Evolutionary conservation across 1,139 yeast species (phyloP).

Genomic region (Taphrina pruni): DNA sequence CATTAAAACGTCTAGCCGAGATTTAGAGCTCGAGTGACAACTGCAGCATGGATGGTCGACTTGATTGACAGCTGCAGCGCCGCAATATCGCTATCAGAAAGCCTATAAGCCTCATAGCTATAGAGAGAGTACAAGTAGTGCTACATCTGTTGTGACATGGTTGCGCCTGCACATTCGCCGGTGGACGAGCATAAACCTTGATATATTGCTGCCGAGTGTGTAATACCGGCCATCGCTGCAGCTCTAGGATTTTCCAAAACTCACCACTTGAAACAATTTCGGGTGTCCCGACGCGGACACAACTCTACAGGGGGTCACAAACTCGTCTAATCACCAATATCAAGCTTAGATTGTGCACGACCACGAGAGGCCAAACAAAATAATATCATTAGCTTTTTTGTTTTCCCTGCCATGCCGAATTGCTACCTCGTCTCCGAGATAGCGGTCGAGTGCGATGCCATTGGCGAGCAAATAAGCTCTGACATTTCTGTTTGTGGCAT

Average conservation of each 20-base stretch:
- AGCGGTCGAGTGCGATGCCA: constrained; percentile 17
- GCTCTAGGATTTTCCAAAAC: neutral
- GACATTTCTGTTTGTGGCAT: constrained; percentile 30
- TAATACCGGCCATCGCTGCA: too few species aligned
- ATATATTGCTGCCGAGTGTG: too few species aligned
- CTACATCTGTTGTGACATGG: too few species aligned
- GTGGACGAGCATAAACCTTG: too few species aligned
- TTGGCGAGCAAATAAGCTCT: constrained; percentile 8
- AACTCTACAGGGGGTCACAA: constrained; percentile 1
- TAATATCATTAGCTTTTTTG: too few species aligned
- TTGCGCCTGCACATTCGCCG: neutral
- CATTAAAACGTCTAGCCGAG: neutral
- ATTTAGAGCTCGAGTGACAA: neutral
- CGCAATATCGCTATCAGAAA: neutral
- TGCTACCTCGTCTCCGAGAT: constrained; percentile 25
- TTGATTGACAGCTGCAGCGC: neutral
- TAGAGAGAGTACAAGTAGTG: too few species aligned
- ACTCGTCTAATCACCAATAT: neutral
- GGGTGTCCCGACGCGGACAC: neutral
- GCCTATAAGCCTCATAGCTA: too few species aligned
- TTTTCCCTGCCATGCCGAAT: constrained; percentile 1
- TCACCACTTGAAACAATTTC: constrained; percentile 3
- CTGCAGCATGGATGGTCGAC: too few species aligned
- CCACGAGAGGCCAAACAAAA: neutral
- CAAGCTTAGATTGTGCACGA: constrained; percentile 3